Evolutionary conservation across 768 basidiomycete species (phyloP).

Genomic region (Neoboletus brunneissimus): DNA sequence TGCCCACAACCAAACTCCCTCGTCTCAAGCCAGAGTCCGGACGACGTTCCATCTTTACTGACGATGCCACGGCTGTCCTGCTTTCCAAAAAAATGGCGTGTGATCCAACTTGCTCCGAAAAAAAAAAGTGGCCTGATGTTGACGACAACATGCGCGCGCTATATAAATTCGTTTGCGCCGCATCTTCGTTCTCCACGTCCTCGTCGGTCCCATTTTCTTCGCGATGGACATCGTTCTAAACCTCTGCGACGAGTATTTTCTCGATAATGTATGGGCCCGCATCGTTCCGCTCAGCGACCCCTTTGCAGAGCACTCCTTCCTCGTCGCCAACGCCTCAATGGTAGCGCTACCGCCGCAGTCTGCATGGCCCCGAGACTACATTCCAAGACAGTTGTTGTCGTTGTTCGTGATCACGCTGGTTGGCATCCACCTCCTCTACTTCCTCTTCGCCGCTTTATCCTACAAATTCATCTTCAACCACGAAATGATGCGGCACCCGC

Average conservation of each 20-base stretch:
- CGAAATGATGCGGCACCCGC: conserved; percentile 92
- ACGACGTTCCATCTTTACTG: not conserved
- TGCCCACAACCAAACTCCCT: not conserved
- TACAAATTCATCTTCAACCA: conserved; percentile 90
- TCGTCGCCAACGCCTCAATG: conserved; percentile 39
- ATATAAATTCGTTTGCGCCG: conserved; percentile 17
- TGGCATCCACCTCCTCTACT: conserved; percentile 85
- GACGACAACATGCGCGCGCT: conserved; percentile 2
- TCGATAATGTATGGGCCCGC: conserved; percentile 79
- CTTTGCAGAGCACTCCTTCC: conserved; percentile 38
- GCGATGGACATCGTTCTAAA: conserved; percentile 80
- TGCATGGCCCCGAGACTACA: conserved; percentile 82
- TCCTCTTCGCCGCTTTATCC: conserved; percentile 80
- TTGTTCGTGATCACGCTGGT: conserved; percentile 68
- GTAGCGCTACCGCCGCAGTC: conserved; percentile 44
- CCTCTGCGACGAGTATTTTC: conserved; percentile 62
- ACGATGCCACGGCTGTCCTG: not conserved
- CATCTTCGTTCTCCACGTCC: too few species aligned
- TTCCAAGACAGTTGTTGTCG: conserved; percentile 76
- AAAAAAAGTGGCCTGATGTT: conserved; percentile 37
- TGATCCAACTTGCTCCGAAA: conserved; percentile 8
- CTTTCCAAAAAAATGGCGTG: too few species aligned
- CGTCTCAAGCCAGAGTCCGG: not conserved
- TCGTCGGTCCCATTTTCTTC: not conserved
- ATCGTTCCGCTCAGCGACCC: conserved; percentile 57